Base-by-base conservation (phyloP, 2,329 filamentous ascomycete species). In the Plectosphaerella plurivora region DNA sequence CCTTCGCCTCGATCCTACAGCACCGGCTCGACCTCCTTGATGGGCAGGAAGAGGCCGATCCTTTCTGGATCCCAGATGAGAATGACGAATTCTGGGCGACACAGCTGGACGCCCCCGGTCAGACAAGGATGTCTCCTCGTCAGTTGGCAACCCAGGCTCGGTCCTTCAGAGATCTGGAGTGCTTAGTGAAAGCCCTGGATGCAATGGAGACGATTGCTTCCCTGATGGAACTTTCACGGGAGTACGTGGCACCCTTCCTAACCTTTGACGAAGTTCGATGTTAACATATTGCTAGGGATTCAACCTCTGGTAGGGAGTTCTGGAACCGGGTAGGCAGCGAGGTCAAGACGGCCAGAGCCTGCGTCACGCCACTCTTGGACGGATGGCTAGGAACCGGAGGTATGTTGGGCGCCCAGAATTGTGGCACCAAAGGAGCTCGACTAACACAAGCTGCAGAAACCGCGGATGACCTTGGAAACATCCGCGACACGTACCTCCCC, bases 401-500 rank as follows among this genome's bases (percentile, higher is more conserved):
- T 87, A 72, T 63, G 77, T 60, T 22, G 7, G 28, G 28, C 11
- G 4, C 8, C 28, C 28, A 33, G 3, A 4, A 12, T 36, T 10
- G 16, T 5, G 15, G 24, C 7, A 16, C n/a, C 4, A 14, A 16
- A 7, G 37, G 37, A 7, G 12, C 3, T 39, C 37, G 3, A 14
- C 37, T 39, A n/a, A 39, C 37, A 44, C 11, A 20, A 16, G 3
- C 9, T 16, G 16, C 41, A 41, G 47, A 49, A 14, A 24, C 22
- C 12, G 10, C 5, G 16, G 66, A 74, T 15, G 83, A 89, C 51
- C 79, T 91, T 47, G 70, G 71, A 47, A 71, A 77, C 22, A 82
- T 97, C 49, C 84, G 91, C 58, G 80, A 84, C 51, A 81, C 83
- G 0, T 97, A 96, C 68, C 77, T 99, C 3, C 92, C 94, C 2